Base-by-base conservation (phyloP, 2,329 filamentous ascomycete species). In the Clarireedia homoeocarpa region DNA sequence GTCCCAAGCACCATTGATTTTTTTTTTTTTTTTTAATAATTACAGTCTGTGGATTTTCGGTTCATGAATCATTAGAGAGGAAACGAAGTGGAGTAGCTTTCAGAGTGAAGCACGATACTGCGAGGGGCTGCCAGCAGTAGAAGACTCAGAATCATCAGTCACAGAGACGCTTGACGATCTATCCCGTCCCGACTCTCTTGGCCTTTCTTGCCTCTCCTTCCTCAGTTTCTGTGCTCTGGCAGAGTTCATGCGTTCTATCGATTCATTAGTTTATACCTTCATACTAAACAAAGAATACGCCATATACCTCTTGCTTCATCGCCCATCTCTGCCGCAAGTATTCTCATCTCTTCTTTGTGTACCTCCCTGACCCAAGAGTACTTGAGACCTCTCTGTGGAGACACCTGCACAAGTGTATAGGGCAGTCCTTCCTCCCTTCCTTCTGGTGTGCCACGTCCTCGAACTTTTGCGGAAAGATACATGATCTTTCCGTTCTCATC, bases 361-460 rank as follows among this genome's bases (percentile, higher is more conserved):
- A 49, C 51, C 9, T 51, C 39, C 6, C 1, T n/a, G 1, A 61
- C 48, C 59, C 59, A 61, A 23, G 42, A 15, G 27, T 61, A 59
- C 6, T 14, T 48, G 10, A 59, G 17, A 4, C 53, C 58, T 24
- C 38, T 39, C 12, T 59, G 48, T 2, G 58, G 59, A 44, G 56
- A 42, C 26, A 42, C 54, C 17, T 61, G 52, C 4, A 59, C 55
- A 10, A 61, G 53, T 1, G 39, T 53, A 12, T 45, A 59, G 6
- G 59, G 59, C 9, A 59, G 30, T 6, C 26, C 51, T 23, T 52
- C 48, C n/a, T n/a, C 20, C 24, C 57, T 59, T 26, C 51, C 50
- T 5, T 42, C 56, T 1, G 49, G 48, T 1, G 48, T 58, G 9
- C 23, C 52, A n/a, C 59, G 53, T n/a, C 34, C 39, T 39, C 59